Evolutionary conservation across 1,284 basidiomycete species (phyloP).

Genomic region (Sporisorium exsertum): DNA sequence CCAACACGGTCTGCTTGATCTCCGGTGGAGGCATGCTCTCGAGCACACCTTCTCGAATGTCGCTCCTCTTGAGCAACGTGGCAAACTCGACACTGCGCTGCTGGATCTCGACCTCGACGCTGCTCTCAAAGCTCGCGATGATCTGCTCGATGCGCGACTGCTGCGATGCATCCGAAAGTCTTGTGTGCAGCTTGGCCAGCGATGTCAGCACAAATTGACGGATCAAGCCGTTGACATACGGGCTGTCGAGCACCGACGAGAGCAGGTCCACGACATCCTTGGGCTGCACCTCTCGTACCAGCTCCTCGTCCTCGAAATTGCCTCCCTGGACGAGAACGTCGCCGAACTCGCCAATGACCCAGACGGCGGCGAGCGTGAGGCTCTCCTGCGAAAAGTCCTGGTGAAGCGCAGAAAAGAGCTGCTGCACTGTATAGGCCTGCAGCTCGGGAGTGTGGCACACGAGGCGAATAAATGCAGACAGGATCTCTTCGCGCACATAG

Average conservation of each 20-base stretch:
- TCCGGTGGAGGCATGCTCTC: constrained; percentile 99
- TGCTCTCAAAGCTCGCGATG: constrained; percentile 82
- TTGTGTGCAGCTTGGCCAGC: constrained; percentile 88
- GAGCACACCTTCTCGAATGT: constrained; percentile 84
- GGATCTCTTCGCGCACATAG: constrained; percentile 95
- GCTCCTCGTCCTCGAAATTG: constrained; percentile 77
- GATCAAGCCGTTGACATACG: constrained; percentile 89
- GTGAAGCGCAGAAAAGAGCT: constrained; percentile 87
- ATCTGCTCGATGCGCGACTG: constrained; percentile 82
- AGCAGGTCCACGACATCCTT: constrained; percentile 87
- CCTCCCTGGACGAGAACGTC: constrained; percentile 89
- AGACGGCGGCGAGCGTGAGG: constrained; percentile 89
- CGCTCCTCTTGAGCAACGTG: constrained; percentile 79
- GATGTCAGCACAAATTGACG: constrained; percentile 93
- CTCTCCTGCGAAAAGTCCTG: constrained; percentile 96
- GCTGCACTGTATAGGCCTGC: constrained; percentile 94
- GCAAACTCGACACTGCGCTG: constrained; percentile 96
- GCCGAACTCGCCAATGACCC: constrained; percentile 97
- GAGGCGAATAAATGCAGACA: constrained; percentile 93
- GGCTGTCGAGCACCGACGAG: constrained; percentile 88
- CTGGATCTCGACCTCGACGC: constrained; percentile 90
- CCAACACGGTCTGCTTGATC: constrained; percentile 73
- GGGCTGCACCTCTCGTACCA: constrained; percentile 75
- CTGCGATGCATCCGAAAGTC: constrained; percentile 73
- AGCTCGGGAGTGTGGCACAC: constrained; percentile 97